These are phyloP conservation scores for Penicillium brasilianum DNA, from an alignment of 2,329 filamentous ascomycete species.

Conservation along the genomic window DNA sequence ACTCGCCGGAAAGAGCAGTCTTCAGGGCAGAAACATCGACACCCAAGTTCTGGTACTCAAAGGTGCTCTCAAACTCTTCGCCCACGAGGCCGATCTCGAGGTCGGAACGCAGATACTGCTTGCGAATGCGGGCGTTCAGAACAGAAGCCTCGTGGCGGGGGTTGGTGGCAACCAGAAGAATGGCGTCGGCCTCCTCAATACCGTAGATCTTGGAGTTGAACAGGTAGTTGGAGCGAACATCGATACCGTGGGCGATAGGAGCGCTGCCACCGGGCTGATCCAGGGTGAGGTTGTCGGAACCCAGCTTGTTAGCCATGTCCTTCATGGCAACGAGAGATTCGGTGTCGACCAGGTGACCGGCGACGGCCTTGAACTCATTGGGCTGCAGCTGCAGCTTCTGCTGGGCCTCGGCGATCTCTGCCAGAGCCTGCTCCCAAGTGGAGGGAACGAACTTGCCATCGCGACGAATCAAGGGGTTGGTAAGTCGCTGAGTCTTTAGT, in stretches of 20 bases:
- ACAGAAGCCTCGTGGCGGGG: conserved; percentile 93
- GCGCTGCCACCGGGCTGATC: conserved; percentile 84
- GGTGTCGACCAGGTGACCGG: conserved; percentile 87
- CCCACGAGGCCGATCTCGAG: conserved; percentile 91
- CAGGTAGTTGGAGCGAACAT: conserved; percentile 90
- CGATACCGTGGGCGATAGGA: conserved; percentile 88
- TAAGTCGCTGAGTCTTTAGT: conserved; percentile 92
- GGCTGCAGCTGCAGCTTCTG: conserved; percentile 78
- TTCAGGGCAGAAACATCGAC: conserved; percentile 79
- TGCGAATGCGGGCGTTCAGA: conserved; percentile 93
- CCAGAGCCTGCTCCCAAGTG: conserved; percentile 93
- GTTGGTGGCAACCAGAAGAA: conserved; percentile 94
- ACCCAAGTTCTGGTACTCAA: conserved; percentile 92
- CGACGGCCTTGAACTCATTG: conserved; percentile 95
- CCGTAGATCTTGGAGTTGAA: conserved; percentile 97
- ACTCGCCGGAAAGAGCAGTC: conserved; percentile 79
- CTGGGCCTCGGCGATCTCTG: conserved; percentile 82
- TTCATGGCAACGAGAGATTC: conserved; percentile 96
- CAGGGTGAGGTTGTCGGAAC: conserved; percentile 92
- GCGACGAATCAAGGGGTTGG: conserved; percentile 85
- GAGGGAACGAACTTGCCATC: conserved; percentile 91
- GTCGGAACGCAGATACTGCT: conserved; percentile 96
- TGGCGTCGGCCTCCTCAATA: conserved; percentile 89
- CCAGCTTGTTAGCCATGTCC: conserved; percentile 94
- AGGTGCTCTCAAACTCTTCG: conserved; percentile 89